Evolutionary conservation across 495 filamentous ascomycete genomes (phyloP).

Genomic region (Recurvomyces mirabilis): DNA sequence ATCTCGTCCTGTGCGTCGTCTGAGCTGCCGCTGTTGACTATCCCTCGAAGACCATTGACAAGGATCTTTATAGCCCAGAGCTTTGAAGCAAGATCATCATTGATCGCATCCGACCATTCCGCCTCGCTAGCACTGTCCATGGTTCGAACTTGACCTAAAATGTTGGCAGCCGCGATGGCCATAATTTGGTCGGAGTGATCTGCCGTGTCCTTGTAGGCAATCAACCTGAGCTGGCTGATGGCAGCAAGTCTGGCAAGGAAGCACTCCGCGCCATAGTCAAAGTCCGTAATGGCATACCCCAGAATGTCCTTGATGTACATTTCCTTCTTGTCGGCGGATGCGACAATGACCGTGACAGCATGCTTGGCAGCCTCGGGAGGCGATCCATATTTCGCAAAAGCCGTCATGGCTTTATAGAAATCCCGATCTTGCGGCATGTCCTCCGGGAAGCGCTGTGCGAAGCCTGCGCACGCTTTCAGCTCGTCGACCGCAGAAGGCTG

Average conservation of each 20-base stretch:
- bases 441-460: conserved; percentile 70
- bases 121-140: conserved; percentile 38
- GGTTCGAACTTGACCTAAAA: conserved; percentile 59
- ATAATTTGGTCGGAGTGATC: conserved; percentile 65
- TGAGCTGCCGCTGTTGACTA: conserved; percentile 23
- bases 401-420: conserved; percentile 67
- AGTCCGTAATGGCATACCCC: conserved; percentile 59
- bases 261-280: conserved; percentile 59
- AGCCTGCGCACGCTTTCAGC: conserved; percentile 82
- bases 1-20: conserved; percentile 46
- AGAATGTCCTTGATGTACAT: conserved; percentile 78
- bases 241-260: conserved; percentile 80
- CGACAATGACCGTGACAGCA: conserved; percentile 80
- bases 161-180: conserved; percentile 62
- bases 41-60: conserved; percentile 71
- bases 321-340: conserved; percentile 68
- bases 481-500: conserved; percentile 67
- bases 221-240: conserved; percentile 69
- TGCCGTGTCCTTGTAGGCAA: conserved; percentile 59
- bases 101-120: conserved; percentile 59
- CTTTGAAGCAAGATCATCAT: conserved; percentile 76
- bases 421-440: conserved; percentile 80
- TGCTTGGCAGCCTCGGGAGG: conserved; percentile 83
- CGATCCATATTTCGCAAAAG: conserved; percentile 67
- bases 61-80: conserved; percentile 79